Evolutionary conservation across 2,329 filamentous ascomycete genomes (phyloP).

Genomic region (Aspergillus aculeatinus): DNA sequence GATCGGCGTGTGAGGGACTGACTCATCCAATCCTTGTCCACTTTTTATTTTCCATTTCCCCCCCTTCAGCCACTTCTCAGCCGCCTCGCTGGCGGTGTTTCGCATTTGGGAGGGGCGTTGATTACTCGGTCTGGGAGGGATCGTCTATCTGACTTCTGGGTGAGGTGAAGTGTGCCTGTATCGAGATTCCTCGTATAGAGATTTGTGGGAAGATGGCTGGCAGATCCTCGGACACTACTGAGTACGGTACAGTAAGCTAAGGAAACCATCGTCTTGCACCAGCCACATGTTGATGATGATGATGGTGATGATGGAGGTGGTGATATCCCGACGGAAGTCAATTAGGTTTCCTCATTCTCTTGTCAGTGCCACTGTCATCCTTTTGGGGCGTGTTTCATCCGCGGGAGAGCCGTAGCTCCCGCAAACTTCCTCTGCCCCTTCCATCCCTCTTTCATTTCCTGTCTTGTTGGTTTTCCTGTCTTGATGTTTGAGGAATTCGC

Average conservation of each 20-base stretch:
- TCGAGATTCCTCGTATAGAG: too few species aligned
- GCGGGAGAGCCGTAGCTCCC: not conserved
- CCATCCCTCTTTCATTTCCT: not conserved
- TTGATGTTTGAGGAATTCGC: not conserved
- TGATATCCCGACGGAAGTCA: too few species aligned
- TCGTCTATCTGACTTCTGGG: not conserved
- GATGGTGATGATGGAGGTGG: too few species aligned
- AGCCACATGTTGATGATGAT: too few species aligned
- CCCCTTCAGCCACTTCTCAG: not conserved
- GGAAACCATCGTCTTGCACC: too few species aligned
- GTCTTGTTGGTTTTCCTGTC: not conserved
- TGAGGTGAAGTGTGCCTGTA: too few species aligned
- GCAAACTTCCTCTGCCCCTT: not conserved
- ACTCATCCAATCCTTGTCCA: not conserved
- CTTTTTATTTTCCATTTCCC: not conserved
- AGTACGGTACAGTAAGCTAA: too few species aligned
- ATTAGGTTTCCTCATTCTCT: too few species aligned
- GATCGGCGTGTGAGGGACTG: not conserved
- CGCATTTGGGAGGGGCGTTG: not conserved
- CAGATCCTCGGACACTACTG: too few species aligned
- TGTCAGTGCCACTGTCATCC: too few species aligned
- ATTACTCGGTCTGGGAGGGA: not conserved
- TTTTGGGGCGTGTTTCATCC: not conserved
- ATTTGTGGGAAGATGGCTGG: too few species aligned
- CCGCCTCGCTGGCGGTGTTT: not conserved